Conservation (phyloP, 2,329 filamentous ascomycete species). For the Laburnicola sp. region DNA sequence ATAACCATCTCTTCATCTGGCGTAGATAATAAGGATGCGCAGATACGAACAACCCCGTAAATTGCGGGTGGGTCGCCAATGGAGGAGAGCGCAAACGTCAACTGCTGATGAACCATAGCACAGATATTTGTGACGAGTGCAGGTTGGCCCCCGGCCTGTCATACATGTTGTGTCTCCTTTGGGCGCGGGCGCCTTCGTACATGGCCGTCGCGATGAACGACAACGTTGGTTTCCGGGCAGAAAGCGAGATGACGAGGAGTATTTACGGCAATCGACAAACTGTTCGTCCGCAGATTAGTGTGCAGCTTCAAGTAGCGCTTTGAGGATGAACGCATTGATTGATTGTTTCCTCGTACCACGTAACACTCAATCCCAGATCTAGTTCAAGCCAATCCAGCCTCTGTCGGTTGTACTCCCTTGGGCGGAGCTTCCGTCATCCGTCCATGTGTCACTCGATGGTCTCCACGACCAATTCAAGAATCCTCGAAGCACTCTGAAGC, state of each 20-base stretch:
- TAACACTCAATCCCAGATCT: constrained; percentile 6
- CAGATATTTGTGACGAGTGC: constrained; percentile 22
- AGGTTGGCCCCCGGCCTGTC: constrained; percentile 24
- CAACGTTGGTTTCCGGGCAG: not conserved
- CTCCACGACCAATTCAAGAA: constrained; percentile 4
- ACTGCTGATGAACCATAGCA: constrained; percentile 18
- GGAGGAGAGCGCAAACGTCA: constrained; percentile 10
- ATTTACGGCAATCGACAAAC: not conserved
- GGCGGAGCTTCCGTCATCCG: not conserved
- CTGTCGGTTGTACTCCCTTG: not conserved
- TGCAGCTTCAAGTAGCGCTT: too few relatives aligned
- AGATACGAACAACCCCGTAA: not conserved
- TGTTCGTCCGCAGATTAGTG: too few relatives aligned
- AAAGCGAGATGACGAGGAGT: not conserved
- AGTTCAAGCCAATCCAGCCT: not conserved
- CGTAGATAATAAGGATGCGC: not conserved
- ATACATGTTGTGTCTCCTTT: constrained; percentile 32
- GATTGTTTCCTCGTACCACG: not conserved
- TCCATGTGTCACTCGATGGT: constrained; percentile 12
- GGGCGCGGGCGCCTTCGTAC: constrained; percentile 13
- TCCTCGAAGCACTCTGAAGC: constrained; percentile 14
- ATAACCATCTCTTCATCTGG: not conserved
- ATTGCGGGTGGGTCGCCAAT: constrained; percentile 15
- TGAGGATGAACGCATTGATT: too few relatives aligned
- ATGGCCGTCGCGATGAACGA: not conserved